These are phyloP conservation scores for Penium margaritaceum DNA, from an alignment of 139 green algal species.

Conservation along the genomic window DNA sequence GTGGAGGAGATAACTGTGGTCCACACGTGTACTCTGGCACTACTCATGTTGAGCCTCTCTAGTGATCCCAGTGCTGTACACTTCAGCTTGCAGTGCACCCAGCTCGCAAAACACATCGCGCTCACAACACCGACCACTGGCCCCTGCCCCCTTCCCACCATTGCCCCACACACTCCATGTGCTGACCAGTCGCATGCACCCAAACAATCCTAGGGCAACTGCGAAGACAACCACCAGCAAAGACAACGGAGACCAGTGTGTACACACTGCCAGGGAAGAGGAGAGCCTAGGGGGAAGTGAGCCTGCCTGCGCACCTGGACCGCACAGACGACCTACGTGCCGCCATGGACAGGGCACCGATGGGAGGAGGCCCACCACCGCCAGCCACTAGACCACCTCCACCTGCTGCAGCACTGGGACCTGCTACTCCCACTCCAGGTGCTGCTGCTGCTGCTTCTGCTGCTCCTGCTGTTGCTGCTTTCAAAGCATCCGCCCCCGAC, in stretches of 20 bases:
- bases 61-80: background rate
- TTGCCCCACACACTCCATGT: too few relatives aligned
- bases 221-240: too few relatives aligned
- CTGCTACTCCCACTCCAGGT: background rate
- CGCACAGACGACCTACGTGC: too few relatives aligned
- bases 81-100: background rate
- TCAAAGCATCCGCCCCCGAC: too few relatives aligned
- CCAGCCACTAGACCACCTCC: background rate
- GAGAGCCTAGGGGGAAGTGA: too few relatives aligned
- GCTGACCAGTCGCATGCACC: too few relatives aligned
- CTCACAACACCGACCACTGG: too few relatives aligned
- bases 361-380: background rate
- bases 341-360: too few relatives aligned
- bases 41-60: background rate
- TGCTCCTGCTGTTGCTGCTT: background rate
- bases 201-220: too few relatives aligned
- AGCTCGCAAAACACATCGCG: background rate
- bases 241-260: too few relatives aligned
- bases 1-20: background rate
- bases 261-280: too few relatives aligned
- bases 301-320: background rate
- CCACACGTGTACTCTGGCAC: background rate
- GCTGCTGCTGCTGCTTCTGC: background rate
- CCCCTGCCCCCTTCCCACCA: too few relatives aligned
- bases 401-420: background rate